Evolutionary conservation across 768 basidiomycete genomes (phyloP), one percentile per base, ranked within the genome.

Genomic region (Terana coerulea): DNA sequence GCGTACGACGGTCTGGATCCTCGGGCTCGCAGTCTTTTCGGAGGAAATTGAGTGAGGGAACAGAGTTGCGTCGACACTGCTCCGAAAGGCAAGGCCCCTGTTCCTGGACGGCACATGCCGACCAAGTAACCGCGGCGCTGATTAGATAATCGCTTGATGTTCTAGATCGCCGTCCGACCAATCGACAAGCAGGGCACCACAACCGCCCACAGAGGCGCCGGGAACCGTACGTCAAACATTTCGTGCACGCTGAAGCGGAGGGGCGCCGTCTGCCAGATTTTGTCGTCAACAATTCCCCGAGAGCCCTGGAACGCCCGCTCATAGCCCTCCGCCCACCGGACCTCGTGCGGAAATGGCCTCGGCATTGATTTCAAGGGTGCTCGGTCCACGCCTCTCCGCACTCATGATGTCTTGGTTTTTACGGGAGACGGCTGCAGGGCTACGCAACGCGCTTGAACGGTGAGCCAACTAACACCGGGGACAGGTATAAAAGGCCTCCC

Each of bases 401-500:
- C 10, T 24, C 49, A 41, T 42, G 41, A 44, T 26, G 40, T 22
- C 33, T 21, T 11, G 50, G 24, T 17, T 49, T 51, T 31, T 35
- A 44, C 43, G 25, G 34, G 31, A 24, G 19, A 30, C 47, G 29
- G 17, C 43, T 19, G 31, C 19, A 26, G 12, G 26, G 14, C 24
- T 34, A 31, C 47, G 33, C 3, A 19, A 34, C 17, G 25, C 3
- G 12, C 26, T 8, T 9, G 12, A 44, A 43, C 25, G 25, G 41
- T 12, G 25, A n/a, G 28, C 40, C n/a, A 28, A 7, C 10, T 12
- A 31, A 15, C 19, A 17, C 2, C 17, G 17, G 43, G 28, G 21
- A 1, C 40, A 48, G 49, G 55, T 61, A 63, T 63, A 63, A 61
- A 61, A 58, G 49, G 19, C 43, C 56, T 31, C 25, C 9, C 11